Percentiles rank a stretch among this genome's conserved stretches.
Conservation (phyloP, 768 basidiomycete species). For the Zangia roseola region DNA sequence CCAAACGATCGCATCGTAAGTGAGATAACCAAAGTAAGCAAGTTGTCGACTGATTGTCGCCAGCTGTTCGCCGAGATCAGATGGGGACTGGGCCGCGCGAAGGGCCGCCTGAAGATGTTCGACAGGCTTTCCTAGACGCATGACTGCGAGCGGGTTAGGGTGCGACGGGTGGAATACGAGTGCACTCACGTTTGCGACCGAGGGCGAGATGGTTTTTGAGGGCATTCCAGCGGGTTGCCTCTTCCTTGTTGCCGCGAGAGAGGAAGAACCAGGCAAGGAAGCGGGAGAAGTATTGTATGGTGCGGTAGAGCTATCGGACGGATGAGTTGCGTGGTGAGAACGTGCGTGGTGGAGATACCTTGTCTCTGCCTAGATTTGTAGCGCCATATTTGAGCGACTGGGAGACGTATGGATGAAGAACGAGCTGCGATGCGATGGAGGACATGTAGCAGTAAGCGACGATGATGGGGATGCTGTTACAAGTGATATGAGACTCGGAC, state of each 20-base stretch:
- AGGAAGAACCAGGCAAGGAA: conserved; percentile 84
- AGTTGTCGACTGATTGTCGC: conserved; percentile 81
- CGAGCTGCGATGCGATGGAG: conserved; percentile 64
- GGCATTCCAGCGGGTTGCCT: conserved; percentile 76
- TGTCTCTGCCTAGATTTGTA: conserved; percentile 89
- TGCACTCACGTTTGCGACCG: conserved; percentile 72
- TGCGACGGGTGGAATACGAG: neutral
- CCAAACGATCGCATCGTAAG: conserved; percentile 84
- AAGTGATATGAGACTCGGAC: neutral
- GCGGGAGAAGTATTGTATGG: conserved; percentile 87
- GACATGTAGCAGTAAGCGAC: conserved; percentile 23
- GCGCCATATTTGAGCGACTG: conserved; percentile 72
- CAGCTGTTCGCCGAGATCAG: conserved; percentile 66
- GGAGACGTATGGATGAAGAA: conserved; percentile 82
- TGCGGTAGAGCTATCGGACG: conserved; percentile 70
- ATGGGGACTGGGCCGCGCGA: conserved; percentile 56
- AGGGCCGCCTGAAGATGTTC: conserved; percentile 93
- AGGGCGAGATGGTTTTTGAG: conserved; percentile 84
- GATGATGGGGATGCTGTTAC: conserved; percentile 12
- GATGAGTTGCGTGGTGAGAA: neutral
- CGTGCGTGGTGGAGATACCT: conserved; percentile 46
- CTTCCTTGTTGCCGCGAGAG: conserved; percentile 62
- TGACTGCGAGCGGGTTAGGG: conserved; percentile 47
- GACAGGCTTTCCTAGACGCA: conserved; percentile 90
- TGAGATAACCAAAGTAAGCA: conserved; percentile 84